These are phyloP conservation scores for Zygosaccharomyces sapae DNA, from an alignment of 1,139 yeast genomes.

Conservation along the genomic window DNA sequence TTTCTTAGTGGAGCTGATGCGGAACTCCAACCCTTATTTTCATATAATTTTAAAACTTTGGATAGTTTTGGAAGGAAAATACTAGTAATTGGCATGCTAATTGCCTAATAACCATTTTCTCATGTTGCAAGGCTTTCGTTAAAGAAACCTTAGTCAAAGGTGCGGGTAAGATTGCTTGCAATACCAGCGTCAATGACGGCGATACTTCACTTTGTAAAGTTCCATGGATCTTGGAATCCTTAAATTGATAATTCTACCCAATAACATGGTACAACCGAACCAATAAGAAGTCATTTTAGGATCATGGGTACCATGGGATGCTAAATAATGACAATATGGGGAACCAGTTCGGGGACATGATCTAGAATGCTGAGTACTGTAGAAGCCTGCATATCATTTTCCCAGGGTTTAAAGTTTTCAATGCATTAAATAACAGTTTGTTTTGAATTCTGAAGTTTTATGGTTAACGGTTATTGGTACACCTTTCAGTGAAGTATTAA, in stretches of 20 bases:
- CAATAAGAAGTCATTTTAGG: conserved; percentile 77
- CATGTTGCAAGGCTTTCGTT: conserved; percentile 53
- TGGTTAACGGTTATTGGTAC: conserved; percentile 41
- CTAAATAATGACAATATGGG: conserved; percentile 64
- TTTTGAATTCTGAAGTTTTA: conserved; percentile 58
- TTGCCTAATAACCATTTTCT: conserved; percentile 58
- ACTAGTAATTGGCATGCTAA: conserved; percentile 58
- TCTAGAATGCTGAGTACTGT: conserved; percentile 51
- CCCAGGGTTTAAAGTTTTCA: conserved; percentile 80
- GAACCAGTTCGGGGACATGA: conserved; percentile 63
- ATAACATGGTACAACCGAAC: conserved; percentile 66
- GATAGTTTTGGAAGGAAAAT: conserved; percentile 50
- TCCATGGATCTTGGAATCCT: conserved; percentile 45
- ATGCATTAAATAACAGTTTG: conserved; percentile 57
- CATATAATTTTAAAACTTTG: conserved; percentile 40
- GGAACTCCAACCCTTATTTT: conserved; percentile 41
- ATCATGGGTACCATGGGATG: conserved; percentile 58
- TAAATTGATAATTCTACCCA: conserved; percentile 54
- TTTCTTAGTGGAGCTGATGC: conserved; percentile 40
- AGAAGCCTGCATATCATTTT: conserved; percentile 58
- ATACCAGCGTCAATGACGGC: conserved; percentile 37
- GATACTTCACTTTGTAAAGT: conserved; percentile 27
- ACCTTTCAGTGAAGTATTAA: conserved; percentile 21
- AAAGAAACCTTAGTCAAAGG: conserved; percentile 59
- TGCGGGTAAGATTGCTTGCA: conserved; percentile 61